Evolutionary conservation across 108 stramenopile species (phyloP), one percentile per base, ranked within the genome.

Genomic region (Nannochloropsis salina): DNA sequence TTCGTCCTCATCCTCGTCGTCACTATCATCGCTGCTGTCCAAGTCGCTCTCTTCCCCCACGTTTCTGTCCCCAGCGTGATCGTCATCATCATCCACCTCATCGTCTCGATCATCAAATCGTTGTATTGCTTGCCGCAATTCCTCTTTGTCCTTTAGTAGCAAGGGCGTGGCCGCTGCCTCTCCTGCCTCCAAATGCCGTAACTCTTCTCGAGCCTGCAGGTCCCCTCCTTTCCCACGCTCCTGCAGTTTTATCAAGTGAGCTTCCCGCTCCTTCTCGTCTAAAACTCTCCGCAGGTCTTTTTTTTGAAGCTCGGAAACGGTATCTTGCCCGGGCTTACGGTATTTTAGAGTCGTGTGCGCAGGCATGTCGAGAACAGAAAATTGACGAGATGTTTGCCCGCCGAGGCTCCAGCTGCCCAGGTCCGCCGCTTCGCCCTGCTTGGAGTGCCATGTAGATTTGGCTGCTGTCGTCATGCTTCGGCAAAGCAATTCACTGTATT

Each of bases 1-100:
- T 31, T 91, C 91, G 42, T 91, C 91, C 42, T 91, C 91, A 86
- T 90, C 90, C 8, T 90, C 90, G 74, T 91, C 90, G 45, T 90
- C 90, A 42, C 80, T 51, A 11, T 90, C 89, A 41, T 90, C 89
- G 43, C 86, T 87, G 88, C 86, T 89, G 88, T 89, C 88, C 21
- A 88, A 81, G 44, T 89, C 88, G 43, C 85, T 84, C 9, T 88
- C 88, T 43, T 51, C 81, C 43, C 82, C 88, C 45, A 81, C 88
- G 61, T 85, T 84, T 22, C 47, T 84, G 21, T 85, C 88, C 44
- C 84, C 88, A 43, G 82, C 84, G 41, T 85, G 80, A 61, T 85
- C 82, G 42, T 82, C 88, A 81, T 85, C 82, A 9, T 88, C 88
- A 47, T 88, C 80, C 15, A 82, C 82, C 43, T 88, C 88, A 18